Percentiles rank a stretch among this genome's conserved stretches.
Conservation (phyloP, 371 early-diverging fungal genomes). For the Haplosporangium sp. region DNA sequence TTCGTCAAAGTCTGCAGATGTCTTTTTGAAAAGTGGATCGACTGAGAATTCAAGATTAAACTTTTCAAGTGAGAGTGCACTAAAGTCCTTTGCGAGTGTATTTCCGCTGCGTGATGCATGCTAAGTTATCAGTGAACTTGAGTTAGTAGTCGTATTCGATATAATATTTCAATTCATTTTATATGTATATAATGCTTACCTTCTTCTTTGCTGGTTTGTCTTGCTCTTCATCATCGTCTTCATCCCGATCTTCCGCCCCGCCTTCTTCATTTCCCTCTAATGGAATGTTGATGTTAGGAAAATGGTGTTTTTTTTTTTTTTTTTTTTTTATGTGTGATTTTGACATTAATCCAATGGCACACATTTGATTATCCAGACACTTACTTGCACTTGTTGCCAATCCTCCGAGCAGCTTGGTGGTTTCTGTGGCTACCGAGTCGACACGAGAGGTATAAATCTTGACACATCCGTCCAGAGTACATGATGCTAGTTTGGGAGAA, state of each 20-base stretch:
- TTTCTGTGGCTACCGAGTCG: constrained; percentile 97
- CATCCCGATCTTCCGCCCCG: constrained; percentile 65
- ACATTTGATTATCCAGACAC: constrained; percentile 10
- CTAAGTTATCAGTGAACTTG: neutral
- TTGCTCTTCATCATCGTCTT: constrained; percentile 61
- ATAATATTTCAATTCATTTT: neutral
- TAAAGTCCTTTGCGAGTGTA: constrained; percentile 87
- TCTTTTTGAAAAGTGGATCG: constrained; percentile 98
- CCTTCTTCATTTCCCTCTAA: constrained; percentile 33
- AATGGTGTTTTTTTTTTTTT: no score
- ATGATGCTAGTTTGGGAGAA: constrained; percentile 78
- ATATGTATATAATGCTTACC: constrained; percentile 12
- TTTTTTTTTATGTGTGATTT: no score
- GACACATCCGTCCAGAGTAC: constrained; percentile 98
- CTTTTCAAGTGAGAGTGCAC: constrained; percentile 83
- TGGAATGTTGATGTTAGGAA: no score
- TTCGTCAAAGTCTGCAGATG: constrained; percentile 98
- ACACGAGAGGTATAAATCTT: constrained; percentile 99
- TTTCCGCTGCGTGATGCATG: constrained; percentile 61
- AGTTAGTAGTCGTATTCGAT: neutral
- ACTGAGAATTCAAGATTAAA: constrained; percentile 93
- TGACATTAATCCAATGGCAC: neutral
- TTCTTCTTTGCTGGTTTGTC: constrained; percentile 59
- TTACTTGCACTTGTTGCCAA: constrained; percentile 78
- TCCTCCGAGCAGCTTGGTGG: constrained; percentile 92